Evolutionary conservation across 129 eudicot genomes (phyloP).

Genomic region (Flaveria brownii): DNA sequence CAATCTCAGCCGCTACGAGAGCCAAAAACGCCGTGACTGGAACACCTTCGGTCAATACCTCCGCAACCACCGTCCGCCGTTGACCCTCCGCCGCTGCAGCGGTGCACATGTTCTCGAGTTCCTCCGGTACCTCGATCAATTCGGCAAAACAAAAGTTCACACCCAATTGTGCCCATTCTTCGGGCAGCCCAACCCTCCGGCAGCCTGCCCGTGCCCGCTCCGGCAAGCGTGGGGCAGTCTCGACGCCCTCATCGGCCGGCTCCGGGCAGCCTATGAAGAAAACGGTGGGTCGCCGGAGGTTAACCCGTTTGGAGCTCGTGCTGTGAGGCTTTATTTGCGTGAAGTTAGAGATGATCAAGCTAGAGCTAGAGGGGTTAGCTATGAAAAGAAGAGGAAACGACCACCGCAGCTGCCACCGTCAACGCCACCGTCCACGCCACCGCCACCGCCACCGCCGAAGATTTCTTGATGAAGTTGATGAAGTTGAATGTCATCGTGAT

Average conservation of each 20-base stretch:
- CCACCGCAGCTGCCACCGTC: constrained; percentile 33
- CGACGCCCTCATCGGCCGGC: constrained; percentile 81
- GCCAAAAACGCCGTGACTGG: constrained; percentile 95
- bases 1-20: constrained; percentile 84
- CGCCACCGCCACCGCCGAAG: constrained; percentile 36
- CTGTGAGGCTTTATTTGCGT: constrained; percentile 73
- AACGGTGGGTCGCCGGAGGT: constrained; percentile 76
- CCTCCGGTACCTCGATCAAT: constrained; percentile 73
- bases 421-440: constrained; percentile 8
- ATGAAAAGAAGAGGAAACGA: constrained; percentile 82
- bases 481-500: no score
- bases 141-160: constrained; percentile 81
- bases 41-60: constrained; percentile 89
- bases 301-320: constrained; percentile 85
- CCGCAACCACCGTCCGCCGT: constrained; percentile 86
- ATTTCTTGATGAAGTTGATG: constrained; percentile 34
- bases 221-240: constrained; percentile 92
- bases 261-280: constrained; percentile 84
- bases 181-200: constrained; percentile 79
- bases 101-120: constrained; percentile 84
- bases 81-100: constrained; percentile 69
- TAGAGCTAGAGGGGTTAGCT: constrained; percentile 77
- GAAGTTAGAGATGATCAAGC: constrained; percentile 84
- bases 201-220: constrained; percentile 84
- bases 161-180: constrained; percentile 74